Base-by-base conservation (phyloP, 2,329 filamentous ascomycete species). In the Xylaria sp. region DNA sequence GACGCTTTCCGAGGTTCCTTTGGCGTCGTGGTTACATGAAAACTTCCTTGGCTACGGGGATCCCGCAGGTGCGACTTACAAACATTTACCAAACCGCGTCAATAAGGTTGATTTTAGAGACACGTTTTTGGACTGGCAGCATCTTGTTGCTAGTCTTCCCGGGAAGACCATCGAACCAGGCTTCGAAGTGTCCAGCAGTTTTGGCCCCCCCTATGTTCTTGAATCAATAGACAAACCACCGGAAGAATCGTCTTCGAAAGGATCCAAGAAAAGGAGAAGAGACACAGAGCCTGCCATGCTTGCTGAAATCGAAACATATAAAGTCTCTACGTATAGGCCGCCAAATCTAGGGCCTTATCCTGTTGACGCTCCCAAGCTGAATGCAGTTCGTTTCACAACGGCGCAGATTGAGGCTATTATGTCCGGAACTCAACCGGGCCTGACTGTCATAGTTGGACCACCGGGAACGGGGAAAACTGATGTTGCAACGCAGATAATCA, bases 391-490 rank as follows among this genome's bases (percentile, higher is more conserved):
- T 34, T 99, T 98, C 77, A 99, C 96, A 4, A 89, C 95, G 39
- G 89, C 92, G 43, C 96, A 98, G 80, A 87, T 97, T 32, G 93
- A 98, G 78, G 96, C 96, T 30, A 96, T 99, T 75, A 90, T 92
- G 68, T 97, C 95, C 46, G 96, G 96, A 23, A 94, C 93, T 7
- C 97, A 99, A 75, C 95, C 96, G 41, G 96, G 97, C 23, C 85
- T 99, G 60, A 97, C 95, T 0, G 88, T 99, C 56, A 91, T 99
- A 73, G 93, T 99, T 70, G 96, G 96, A 0, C 96, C 96, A 62
- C 96, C 96, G 8, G 96, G 96, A 63, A 99, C 96, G 7, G 96
- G 97, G 70, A 99, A 99, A 83, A 99, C 96, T n/a, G 96, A 99
- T 80, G 96, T 99, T 61, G 94, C 94, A 56, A 97, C 95, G 4